A percentile compares a stretch with the other conserved stretches of the same genome.
Conservation (phyloP, 805 yeast species). For the Teunomyces funiuensis region DNA sequence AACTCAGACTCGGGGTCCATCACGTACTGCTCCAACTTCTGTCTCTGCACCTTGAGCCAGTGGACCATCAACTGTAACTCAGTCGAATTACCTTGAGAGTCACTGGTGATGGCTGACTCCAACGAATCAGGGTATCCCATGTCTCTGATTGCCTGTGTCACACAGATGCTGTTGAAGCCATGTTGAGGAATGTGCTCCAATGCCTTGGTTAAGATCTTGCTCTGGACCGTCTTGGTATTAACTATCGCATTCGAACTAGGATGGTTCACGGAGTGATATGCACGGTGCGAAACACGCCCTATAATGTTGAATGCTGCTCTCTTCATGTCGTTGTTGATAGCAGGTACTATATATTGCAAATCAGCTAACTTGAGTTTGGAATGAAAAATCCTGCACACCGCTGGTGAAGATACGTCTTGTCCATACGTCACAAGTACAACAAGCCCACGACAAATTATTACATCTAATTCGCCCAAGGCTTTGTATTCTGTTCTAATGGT, state of each 20-base stretch:
- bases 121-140: slow-evolving; percentile 54
- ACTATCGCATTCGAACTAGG: slow-evolving; percentile 35
- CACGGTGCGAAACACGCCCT: slow-evolving; percentile 7
- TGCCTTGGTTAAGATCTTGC: slow-evolving; percentile 39
- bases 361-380: slow-evolving; percentile 1
- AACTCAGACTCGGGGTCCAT: slow-evolving; percentile 27
- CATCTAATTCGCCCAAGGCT: too few relatives aligned
- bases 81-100: slow-evolving; percentile 44
- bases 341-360: neutral
- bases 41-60: slow-evolving; percentile 46
- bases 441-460: too few relatives aligned
- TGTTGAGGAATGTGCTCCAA: slow-evolving; percentile 45
- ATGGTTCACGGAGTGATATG: slow-evolving; percentile 39
- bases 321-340: neutral
- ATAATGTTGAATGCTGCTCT: slow-evolving; percentile 1
- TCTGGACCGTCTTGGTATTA: slow-evolving; percentile 35
- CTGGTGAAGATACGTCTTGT: too few relatives aligned
- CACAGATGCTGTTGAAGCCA: slow-evolving; percentile 52
- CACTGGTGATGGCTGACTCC: slow-evolving; percentile 38
- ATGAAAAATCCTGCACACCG: slow-evolving; percentile 4
- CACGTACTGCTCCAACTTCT: slow-evolving; percentile 30
- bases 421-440: neutral
- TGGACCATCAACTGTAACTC: slow-evolving; percentile 58
- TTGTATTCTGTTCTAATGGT: too few relatives aligned
- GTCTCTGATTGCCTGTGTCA: slow-evolving; percentile 49